Evolutionary conservation across 2,329 filamentous ascomycete species (phyloP), one percentile per base, ranked within the genome.

Genomic region (Penicillium concentricum): DNA sequence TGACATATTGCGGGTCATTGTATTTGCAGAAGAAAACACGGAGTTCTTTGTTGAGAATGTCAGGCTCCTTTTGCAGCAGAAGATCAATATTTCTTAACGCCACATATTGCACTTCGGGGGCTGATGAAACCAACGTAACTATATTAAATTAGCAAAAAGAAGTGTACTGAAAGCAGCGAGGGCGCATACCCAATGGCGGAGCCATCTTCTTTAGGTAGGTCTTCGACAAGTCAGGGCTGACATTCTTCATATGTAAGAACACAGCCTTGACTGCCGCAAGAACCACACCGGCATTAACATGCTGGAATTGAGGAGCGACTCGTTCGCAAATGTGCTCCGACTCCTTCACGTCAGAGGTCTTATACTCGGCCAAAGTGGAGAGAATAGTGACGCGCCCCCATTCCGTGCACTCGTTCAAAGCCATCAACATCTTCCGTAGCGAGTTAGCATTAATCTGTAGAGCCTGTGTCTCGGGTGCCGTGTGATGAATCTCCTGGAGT

Each of bases 1-100:
- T 99, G 68, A 99, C 87, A 73, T 99, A 99, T 22, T 92, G 92
- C 2, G 94, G 93, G 67, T 99, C 94, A 72, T 97, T 97, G 80
- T 99, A 99, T 78, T 99, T 99, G 87, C 94, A 99, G 79, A 99
- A 99, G 79, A 99, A 99, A 9, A 99, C 94, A 43, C 94, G 87
- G 69, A 99, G 86, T 75, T 99, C 94, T 75, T 97, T 97, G 81
- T 91, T 96, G 10, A 99, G 82, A 54, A 99, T 97, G 65, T 96
- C 92, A 12, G 94, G 92, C 74, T 97, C 93, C 66, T 95, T 94
- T 75, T 99, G 94, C 26, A 99, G 82, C 6, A 99, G 82, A 34
- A 99, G 85, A 67, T 99, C 94, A 69, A 99, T 99, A 74, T 99
- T 99, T 62, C 93, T 84, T 48, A 99, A 79, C 15, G 94, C 94